These are phyloP conservation scores for Gyromitra esculenta DNA, from an alignment of 2,329 filamentous ascomycete genomes.

Conservation along the genomic window DNA sequence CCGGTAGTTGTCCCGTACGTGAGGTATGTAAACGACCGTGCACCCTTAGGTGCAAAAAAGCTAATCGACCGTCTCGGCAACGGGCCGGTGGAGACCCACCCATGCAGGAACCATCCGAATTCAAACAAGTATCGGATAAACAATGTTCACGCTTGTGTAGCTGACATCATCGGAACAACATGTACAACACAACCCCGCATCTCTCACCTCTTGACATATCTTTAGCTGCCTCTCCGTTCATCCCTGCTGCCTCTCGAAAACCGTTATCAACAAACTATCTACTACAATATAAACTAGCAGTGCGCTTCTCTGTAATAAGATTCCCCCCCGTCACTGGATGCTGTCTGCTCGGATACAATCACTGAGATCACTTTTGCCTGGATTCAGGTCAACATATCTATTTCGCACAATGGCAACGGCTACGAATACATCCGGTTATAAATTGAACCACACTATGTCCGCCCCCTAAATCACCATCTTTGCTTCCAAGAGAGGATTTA, in stretches of 20 bases:
- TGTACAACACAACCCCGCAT: conserved; percentile 26
- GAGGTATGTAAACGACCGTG: background rate
- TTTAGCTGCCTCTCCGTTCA: background rate
- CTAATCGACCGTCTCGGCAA: background rate
- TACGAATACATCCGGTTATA: conserved; percentile 71
- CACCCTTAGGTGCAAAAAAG: background rate
- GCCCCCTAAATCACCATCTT: conserved; percentile 2
- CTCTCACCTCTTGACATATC: background rate
- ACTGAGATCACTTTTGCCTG: conserved; percentile 29
- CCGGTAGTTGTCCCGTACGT: too few relatives aligned
- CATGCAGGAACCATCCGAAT: background rate
- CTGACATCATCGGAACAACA: conserved; percentile 11
- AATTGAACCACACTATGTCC: conserved; percentile 59
- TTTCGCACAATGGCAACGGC: conserved; percentile 64
- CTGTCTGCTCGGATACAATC: conserved; percentile 25
- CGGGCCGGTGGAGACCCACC: background rate
- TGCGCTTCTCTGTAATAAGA: conserved; percentile 1
- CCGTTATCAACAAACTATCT: background rate
- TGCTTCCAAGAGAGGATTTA: background rate
- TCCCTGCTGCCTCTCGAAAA: background rate
- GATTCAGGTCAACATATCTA: conserved; percentile 23
- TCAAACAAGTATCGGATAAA: conserved; percentile 22
- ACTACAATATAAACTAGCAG: conserved; percentile 19
- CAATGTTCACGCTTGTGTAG: background rate
- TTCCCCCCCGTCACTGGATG: conserved; percentile 21